A percentile compares a stretch with the other conserved stretches of the same genome.
phyloP scores from a whole-genome alignment of 495 filamentous ascomycete species.

The Trypethelium eluteriae region DNA sequence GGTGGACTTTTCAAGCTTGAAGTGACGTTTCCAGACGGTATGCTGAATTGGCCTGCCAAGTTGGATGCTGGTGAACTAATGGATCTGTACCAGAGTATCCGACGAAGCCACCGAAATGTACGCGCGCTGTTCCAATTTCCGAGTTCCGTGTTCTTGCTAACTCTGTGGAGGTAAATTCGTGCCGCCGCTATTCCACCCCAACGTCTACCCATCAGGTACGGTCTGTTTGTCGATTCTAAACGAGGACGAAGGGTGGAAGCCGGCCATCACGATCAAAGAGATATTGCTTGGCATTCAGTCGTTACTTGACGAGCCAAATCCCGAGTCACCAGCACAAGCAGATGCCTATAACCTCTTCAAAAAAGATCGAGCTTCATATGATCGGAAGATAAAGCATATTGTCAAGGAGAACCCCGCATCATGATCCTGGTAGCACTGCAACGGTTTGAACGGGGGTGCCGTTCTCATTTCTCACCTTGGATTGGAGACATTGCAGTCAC shows the following conservation, averaged over 20 bases:
- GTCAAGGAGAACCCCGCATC: constrained; percentile 79
- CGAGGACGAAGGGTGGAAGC: constrained; percentile 97
- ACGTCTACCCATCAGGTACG: constrained; percentile 96
- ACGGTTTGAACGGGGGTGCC: background rate
- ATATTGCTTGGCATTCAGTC: constrained; percentile 95
- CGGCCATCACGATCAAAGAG: constrained; percentile 95
- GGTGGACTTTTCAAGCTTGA: constrained; percentile 91
- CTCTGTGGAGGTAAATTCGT: constrained; percentile 75
- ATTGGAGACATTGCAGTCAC: background rate
- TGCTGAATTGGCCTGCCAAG: constrained; percentile 29
- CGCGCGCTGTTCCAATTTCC: constrained; percentile 11
- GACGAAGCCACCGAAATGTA: constrained; percentile 98
- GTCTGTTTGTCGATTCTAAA: constrained; percentile 97
- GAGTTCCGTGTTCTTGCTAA: constrained; percentile 5
- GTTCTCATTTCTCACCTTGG: background rate
- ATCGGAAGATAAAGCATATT: constrained; percentile 74
- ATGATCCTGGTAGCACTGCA: background rate
- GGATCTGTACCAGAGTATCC: constrained; percentile 67
- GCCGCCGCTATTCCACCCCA: constrained; percentile 94
- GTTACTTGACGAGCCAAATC: constrained; percentile 91
- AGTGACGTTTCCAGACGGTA: constrained; percentile 91
- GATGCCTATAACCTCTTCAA: constrained; percentile 97
- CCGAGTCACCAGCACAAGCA: constrained; percentile 91
- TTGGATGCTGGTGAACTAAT: constrained; percentile 16
- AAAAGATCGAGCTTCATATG: constrained; percentile 79